phyloP scores from a whole-genome alignment of 345 rosid species.

The Acer campestre region DNA sequence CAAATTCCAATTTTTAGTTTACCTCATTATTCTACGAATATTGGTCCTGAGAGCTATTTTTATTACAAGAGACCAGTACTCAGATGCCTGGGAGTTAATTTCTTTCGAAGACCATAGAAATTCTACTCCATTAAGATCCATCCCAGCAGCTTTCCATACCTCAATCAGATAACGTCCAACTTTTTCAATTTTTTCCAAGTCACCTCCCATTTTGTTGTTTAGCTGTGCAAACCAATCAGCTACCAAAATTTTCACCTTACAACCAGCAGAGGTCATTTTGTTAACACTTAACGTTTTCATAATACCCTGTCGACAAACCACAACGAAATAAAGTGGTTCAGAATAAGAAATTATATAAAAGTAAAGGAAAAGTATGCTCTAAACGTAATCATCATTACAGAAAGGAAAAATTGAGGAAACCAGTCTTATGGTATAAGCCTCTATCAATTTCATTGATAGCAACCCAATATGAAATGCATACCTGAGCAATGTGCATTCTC shows the following conservation, averaged over 20 bases:
- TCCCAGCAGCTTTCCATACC: slow-evolving; percentile 84
- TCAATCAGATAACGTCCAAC: slow-evolving; percentile 74
- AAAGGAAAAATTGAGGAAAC: too few relatives aligned
- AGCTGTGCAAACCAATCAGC: slow-evolving; percentile 98
- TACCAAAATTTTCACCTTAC: slow-evolving; percentile 86
- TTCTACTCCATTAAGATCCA: slow-evolving; percentile 62
- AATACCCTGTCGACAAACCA: slow-evolving; percentile 57
- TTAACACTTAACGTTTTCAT: slow-evolving; percentile 83
- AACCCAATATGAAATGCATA: not conserved
- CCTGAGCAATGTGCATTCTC: slow-evolving; percentile 98
- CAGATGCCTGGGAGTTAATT: slow-evolving; percentile 63
- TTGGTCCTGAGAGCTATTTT: slow-evolving; percentile 86
- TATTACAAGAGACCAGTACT: slow-evolving; percentile 96
- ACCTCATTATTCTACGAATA: slow-evolving; percentile 80
- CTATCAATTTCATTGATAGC: too few relatives aligned
- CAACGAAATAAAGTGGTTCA: slow-evolving; percentile 4
- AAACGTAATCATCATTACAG: not conserved
- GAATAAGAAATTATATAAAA: not conserved
- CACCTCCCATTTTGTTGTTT: slow-evolving; percentile 88
- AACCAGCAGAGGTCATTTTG: slow-evolving; percentile 85
- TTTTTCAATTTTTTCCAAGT: slow-evolving; percentile 70
- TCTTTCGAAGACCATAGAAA: slow-evolving; percentile 90
- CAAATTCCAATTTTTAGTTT: not conserved
- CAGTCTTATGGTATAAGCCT: too few relatives aligned
- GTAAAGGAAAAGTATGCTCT: not conserved